phyloP scores from a whole-genome alignment of 1,284 basidiomycete species.

The Apiotrichum mycotoxinovorans region DNA sequence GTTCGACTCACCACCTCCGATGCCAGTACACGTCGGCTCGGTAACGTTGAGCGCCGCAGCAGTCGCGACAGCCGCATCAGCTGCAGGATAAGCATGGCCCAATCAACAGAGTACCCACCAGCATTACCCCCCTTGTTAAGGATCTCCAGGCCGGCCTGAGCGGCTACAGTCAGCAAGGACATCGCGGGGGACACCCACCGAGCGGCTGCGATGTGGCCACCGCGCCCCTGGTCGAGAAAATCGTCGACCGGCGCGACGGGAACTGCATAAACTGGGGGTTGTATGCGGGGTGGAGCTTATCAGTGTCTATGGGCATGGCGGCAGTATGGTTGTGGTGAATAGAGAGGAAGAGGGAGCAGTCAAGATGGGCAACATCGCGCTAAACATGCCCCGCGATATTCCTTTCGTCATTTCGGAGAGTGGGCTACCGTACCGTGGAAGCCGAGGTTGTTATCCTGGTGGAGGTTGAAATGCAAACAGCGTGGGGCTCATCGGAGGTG shows the following conservation, averaged over 20 bases:
- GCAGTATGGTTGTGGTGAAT: not conserved
- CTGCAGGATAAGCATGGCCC: constrained; percentile 36
- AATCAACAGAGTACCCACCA: constrained; percentile 36
- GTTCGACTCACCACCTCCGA: constrained; percentile 51
- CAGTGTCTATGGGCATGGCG: constrained; percentile 40
- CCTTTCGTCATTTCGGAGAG: no score
- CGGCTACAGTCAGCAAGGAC: constrained; percentile 47
- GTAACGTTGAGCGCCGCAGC: constrained; percentile 84
- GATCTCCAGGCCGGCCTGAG: constrained; percentile 79
- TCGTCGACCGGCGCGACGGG: constrained; percentile 26
- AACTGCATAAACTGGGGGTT: constrained; percentile 44
- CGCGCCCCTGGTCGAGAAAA: constrained; percentile 72
- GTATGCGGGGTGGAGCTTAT: constrained; percentile 38
- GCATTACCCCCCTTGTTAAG: constrained; percentile 83
- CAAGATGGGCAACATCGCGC: not conserved
- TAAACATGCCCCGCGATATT: not conserved
- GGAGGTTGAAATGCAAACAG: no score
- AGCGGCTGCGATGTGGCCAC: constrained; percentile 81
- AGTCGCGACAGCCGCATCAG: constrained; percentile 71
- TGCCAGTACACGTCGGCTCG: constrained; percentile 57
- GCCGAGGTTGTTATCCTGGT: no score
- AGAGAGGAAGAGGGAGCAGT: not conserved
- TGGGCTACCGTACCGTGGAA: no score
- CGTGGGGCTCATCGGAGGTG: no score
- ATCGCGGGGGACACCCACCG: constrained; percentile 36